Evolutionary conservation across 2,329 filamentous ascomycete genomes (phyloP).

Genomic region (Exophiala mesophila): DNA sequence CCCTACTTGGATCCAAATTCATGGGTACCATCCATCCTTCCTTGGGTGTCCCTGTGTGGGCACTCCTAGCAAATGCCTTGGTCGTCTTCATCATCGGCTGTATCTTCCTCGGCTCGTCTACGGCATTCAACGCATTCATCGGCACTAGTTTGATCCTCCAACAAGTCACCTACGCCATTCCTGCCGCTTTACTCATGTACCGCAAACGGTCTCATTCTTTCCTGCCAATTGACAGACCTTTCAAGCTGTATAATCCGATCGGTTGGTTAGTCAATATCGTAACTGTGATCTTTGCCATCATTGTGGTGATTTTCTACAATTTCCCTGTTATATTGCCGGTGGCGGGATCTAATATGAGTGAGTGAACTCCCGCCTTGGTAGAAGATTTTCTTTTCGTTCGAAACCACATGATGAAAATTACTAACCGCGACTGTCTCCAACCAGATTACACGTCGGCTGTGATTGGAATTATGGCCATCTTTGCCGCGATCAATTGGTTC

Average conservation of each 20-base stretch:
- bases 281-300: conserved; percentile 26
- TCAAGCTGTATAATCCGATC: conserved; percentile 13
- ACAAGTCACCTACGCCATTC: conserved; percentile 28
- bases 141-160: conserved; percentile 24
- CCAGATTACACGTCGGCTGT: conserved; percentile 26
- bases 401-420: too few species aligned
- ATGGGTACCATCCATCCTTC: conserved; percentile 19
- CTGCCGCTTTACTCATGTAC: conserved; percentile 28
- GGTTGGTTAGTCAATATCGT: conserved; percentile 29
- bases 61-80: conserved; percentile 23
- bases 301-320: conserved; percentile 31
- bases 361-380: too few species aligned
- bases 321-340: conserved; percentile 30
- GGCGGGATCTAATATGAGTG: conserved; percentile 31
- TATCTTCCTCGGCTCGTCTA: conserved; percentile 28
- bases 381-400: too few species aligned
- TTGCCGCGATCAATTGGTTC: conserved; percentile 25
- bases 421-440: too few species aligned
- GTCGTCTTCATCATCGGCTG: conserved; percentile 28
- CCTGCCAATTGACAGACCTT: conserved; percentile 17
- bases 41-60: conserved; percentile 26
- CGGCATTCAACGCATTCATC: conserved; percentile 30
- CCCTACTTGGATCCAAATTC: conserved; percentile 17
- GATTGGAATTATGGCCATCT: conserved; percentile 22
- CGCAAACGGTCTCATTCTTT: conserved; percentile 26